Evolutionary conservation across 2,329 filamentous ascomycete species (phyloP), one percentile per base, ranked within the genome.

Genomic region (Colletotrichum eremochloae): DNA sequence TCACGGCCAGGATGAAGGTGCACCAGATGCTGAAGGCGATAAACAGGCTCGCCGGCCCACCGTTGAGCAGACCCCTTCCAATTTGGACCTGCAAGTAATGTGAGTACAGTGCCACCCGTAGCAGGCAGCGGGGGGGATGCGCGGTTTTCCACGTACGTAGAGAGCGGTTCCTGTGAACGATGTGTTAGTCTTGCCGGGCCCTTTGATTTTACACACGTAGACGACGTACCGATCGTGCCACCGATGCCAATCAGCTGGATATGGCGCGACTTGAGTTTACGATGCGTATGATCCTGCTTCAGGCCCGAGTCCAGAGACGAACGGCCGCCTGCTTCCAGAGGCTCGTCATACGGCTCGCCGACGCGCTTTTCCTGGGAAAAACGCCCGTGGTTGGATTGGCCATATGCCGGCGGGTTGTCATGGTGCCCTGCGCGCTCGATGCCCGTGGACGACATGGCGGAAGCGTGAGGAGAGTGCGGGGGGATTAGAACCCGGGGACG

Each of bases 221-320:
- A 81, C 20, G 87, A 88, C 1, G 89, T 92, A 24, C 90, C 90
- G 73, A 92, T 91, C 8, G 89, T 91, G 0, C 89, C 90, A 50
- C 90, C 90, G 69, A 92, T 91, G 42, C 87, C 89, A 76, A 89
- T 89, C 42, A 90, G 81, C 76, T 90, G 88, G 57, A 90, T 89
- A 74, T 90, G 87, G 1, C 88, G 85, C 31, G 86, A 80, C 78
- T 89, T 89, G 73, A 90, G 84, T 70, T 80, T 85, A 58, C 88
- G 85, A 63, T 89, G 86, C 1, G 86, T 89, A 11, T 83, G 76
- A 71, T 87, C 84, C 24, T 73, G 66, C 18, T 73, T 76, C n/a
- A 48, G 44, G 44, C 71, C 33, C 2, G 68, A 73, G 29, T 71
- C 67, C 50, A 67, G 52, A 6, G 71, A 73, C 1, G 71, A 71